phyloP scores from a whole-genome alignment of 768 basidiomycete genomes.

The Phaeolepiota aurea region DNA sequence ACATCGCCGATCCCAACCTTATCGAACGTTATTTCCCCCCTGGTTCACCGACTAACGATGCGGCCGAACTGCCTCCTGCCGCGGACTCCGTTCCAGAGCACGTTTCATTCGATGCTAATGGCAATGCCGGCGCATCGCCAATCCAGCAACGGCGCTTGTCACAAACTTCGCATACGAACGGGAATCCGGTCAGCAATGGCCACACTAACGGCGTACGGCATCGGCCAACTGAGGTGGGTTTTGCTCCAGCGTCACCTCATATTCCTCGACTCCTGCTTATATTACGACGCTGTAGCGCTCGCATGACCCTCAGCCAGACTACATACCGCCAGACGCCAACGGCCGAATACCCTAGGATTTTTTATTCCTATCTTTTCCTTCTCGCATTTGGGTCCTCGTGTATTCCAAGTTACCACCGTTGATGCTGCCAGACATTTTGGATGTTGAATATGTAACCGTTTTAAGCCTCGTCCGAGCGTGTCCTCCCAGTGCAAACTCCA shows the following conservation, averaged over 20 bases:
- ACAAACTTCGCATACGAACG: slow-evolving; percentile 5
- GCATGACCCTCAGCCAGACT: background rate
- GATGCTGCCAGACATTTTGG: no score
- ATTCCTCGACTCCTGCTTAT: background rate
- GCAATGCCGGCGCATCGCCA: no score
- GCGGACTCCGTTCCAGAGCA: background rate
- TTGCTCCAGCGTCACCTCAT: background rate
- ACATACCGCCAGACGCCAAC: background rate
- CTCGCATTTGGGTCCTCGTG: background rate
- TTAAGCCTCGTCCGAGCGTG: no score
- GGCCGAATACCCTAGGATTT: background rate
- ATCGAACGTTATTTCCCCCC: slow-evolving; percentile 15
- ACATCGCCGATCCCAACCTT: slow-evolving; percentile 14
- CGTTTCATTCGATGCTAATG: background rate
- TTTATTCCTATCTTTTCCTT: background rate
- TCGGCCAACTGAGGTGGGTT: slow-evolving; percentile 3
- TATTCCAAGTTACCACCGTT: background rate
- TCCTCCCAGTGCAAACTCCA: no score
- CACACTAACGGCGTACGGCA: slow-evolving; percentile 3
- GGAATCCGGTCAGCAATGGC: slow-evolving; percentile 5
- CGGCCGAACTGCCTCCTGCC: background rate
- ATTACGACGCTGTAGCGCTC: background rate
- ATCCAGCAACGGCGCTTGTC: background rate
- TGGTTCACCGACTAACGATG: slow-evolving; percentile 2
- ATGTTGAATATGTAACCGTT: no score